phyloP scores from a whole-genome alignment of 208 protist genomes.

The Leishmania gerbilli region DNA sequence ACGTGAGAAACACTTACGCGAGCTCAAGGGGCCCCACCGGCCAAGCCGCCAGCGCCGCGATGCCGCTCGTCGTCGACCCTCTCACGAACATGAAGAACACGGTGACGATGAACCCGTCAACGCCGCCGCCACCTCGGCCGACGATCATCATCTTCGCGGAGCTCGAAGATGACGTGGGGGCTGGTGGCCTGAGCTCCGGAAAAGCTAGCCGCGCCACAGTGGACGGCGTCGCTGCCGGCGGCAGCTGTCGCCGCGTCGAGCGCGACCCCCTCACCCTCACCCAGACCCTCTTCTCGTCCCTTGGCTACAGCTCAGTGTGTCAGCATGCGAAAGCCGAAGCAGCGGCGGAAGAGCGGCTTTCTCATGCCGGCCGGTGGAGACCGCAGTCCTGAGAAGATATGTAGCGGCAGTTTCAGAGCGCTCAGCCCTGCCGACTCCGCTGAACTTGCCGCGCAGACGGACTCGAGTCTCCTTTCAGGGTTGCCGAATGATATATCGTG shows the following conservation, averaged over 20 bases:
- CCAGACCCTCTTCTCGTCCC: slow-evolving; percentile 25
- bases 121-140: slow-evolving; percentile 12
- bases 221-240: neutral
- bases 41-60: neutral
- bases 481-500: neutral
- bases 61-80: neutral
- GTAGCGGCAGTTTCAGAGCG: neutral
- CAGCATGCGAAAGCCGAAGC: slow-evolving; percentile 7
- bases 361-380: neutral
- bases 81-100: neutral
- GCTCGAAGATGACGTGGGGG: slow-evolving; percentile 28
- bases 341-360: neutral
- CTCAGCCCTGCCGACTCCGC: neutral
- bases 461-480: neutral
- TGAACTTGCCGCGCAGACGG: neutral
- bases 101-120: neutral
- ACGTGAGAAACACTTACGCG: neutral
- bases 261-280: slow-evolving; percentile 19
- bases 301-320: slow-evolving; percentile 26
- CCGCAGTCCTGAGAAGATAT: neutral
- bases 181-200: neutral
- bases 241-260: neutral
- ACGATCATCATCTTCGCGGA: slow-evolving; percentile 58
- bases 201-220: neutral
- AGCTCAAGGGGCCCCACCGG: neutral